These are phyloP conservation scores for Exophiala alcalophila DNA, from an alignment of 2,329 filamentous ascomycete genomes.

Conservation along the genomic window DNA sequence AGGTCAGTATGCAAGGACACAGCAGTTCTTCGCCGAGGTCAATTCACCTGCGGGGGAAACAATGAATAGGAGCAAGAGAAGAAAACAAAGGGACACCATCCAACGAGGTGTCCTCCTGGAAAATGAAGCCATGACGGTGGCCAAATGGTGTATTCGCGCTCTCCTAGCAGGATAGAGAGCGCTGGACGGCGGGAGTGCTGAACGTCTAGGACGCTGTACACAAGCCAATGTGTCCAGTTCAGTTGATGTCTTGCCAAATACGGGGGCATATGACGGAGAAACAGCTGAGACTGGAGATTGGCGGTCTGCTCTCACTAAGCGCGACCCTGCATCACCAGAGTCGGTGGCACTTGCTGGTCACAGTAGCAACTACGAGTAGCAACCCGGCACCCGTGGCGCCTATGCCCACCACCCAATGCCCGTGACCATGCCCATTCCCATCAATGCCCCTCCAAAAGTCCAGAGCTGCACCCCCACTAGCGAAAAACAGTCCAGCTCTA, in stretches of 20 bases:
- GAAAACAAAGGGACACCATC: conserved; percentile 55
- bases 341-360: conserved; percentile 1
- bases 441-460: conserved; percentile 5
- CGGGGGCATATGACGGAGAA: conserved; percentile 1
- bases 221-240: conserved; percentile 16
- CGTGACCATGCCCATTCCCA: too few species aligned
- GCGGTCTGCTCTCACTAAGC: conserved; percentile 11
- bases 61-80: conserved; percentile 59
- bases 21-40: neutral
- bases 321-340: conserved; percentile 10
- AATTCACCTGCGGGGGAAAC: conserved; percentile 63
- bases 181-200: too few species aligned
- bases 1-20: conserved; percentile 7
- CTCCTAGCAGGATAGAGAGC: too few species aligned
- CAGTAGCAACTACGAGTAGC: too few species aligned
- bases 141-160: neutral
- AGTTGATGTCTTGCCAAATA: neutral
- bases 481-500: conserved; percentile 8
- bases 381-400: too few species aligned
- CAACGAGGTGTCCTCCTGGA: conserved; percentile 23
- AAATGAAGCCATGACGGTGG: conserved; percentile 23
- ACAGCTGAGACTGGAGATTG: conserved; percentile 6
- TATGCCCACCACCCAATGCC: too few species aligned
- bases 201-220: neutral
- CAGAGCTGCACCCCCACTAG: conserved; percentile 10